A percentile compares a stretch with the other conserved stretches of the same genome.
These are phyloP conservation scores for Neoboletus subvelutipes DNA, from an alignment of 768 basidiomycete genomes.

Conservation along the genomic window DNA sequence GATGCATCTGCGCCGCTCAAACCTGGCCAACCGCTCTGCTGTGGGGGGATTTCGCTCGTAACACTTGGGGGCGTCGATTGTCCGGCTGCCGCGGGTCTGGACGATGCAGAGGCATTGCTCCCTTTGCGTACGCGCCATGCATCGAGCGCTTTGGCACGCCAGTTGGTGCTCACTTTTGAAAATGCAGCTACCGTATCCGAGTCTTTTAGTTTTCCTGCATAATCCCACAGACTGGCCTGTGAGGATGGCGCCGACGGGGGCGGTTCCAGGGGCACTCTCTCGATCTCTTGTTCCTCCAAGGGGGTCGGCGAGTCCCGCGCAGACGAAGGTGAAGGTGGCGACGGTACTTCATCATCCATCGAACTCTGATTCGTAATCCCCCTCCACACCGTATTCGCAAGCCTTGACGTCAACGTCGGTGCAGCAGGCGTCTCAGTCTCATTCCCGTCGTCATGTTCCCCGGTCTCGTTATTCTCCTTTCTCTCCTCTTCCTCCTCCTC, in stretches of 20 bases:
- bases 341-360: slow-evolving; percentile 58
- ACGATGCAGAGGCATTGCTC: slow-evolving; percentile 6
- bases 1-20: neutral
- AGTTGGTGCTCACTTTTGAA: slow-evolving; percentile 74
- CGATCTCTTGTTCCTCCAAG: slow-evolving; percentile 16
- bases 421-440: slow-evolving; percentile 43
- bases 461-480: slow-evolving; percentile 25
- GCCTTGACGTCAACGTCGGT: slow-evolving; percentile 46
- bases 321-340: slow-evolving; percentile 39
- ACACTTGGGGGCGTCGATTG: slow-evolving; percentile 20
- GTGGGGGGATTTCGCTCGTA: slow-evolving; percentile 21
- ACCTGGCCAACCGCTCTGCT: slow-evolving; percentile 16
- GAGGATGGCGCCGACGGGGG: slow-evolving; percentile 20
- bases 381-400: slow-evolving; percentile 69
- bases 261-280: slow-evolving; percentile 14
- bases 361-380: slow-evolving; percentile 75
- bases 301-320: slow-evolving; percentile 27
- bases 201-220: slow-evolving; percentile 71
- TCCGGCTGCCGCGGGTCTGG: slow-evolving; percentile 1
- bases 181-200: slow-evolving; percentile 70
- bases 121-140: slow-evolving; percentile 30
- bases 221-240: slow-evolving; percentile 56
- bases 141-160: slow-evolving; percentile 58
- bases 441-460: slow-evolving; percentile 41
- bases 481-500: slow-evolving; percentile 22